Percentiles rank a stretch among this genome's conserved stretches.
These are phyloP conservation scores for Murraya paniculata DNA, from an alignment of 345 rosid genomes.

Conservation along the genomic window DNA sequence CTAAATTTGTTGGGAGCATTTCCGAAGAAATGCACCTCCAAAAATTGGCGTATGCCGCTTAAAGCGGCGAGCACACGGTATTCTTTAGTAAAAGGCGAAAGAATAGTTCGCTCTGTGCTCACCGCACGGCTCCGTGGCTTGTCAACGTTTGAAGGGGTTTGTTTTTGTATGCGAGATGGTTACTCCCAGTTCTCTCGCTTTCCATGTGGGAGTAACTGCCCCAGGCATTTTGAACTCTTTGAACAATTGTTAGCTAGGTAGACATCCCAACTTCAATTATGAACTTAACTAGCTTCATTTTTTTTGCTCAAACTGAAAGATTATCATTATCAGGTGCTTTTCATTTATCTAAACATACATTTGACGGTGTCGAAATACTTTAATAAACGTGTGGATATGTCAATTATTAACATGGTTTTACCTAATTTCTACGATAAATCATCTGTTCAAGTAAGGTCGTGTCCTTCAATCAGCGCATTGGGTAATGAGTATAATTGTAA, in stretches of 20 bases:
- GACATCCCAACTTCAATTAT: too few species aligned
- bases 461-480: too few species aligned
- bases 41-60: neutral
- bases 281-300: neutral
- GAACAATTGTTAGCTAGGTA: too few species aligned
- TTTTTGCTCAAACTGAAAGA: neutral
- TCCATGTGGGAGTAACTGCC: neutral
- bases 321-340: neutral
- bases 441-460: too few species aligned
- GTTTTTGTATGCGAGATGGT: neutral
- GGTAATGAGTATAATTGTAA: too few species aligned
- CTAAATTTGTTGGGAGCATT: neutral
- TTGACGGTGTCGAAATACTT: too few species aligned
- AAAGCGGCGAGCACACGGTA: constrained; percentile 28
- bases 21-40: neutral
- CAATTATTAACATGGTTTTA: too few species aligned
- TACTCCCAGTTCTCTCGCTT: too few species aligned
- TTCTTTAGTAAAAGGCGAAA: constrained; percentile 60
- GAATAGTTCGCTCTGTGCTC: constrained; percentile 44
- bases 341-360: neutral
- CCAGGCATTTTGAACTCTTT: too few species aligned
- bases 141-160: accelerated
- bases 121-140: constrained; percentile 20
- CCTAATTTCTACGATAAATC: too few species aligned
- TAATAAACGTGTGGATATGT: too few species aligned